These are phyloP conservation scores for Sphaerulina musiva DNA, from an alignment of 2,329 filamentous ascomycete species.

Conservation along the genomic window DNA sequence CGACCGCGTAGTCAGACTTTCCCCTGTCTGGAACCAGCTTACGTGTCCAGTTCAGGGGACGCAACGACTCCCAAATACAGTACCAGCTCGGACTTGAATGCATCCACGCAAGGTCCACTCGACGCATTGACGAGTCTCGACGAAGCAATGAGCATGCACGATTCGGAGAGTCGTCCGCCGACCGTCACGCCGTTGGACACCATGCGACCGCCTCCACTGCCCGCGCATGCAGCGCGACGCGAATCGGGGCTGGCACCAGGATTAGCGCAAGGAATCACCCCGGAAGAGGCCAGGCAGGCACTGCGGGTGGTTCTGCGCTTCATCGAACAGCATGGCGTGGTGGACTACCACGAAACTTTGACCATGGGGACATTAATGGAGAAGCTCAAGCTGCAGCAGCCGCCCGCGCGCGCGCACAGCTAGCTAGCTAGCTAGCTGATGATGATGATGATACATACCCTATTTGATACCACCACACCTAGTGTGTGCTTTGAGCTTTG, in stretches of 20 bases:
- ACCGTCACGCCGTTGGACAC: constrained; percentile 33
- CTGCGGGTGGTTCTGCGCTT: constrained; percentile 76
- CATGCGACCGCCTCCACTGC: constrained; percentile 42
- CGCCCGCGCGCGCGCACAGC: constrained; percentile 36
- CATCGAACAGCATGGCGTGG: constrained; percentile 64
- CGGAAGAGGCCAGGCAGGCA: constrained; percentile 78
- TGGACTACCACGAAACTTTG: constrained; percentile 71
- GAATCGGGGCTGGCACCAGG: constrained; percentile 6
- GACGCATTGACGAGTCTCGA: constrained; percentile 38
- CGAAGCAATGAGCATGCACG: constrained; percentile 34
- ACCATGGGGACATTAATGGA: constrained; percentile 77
- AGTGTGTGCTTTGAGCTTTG: not conserved
- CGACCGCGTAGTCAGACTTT: constrained; percentile 84
- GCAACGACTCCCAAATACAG: constrained; percentile 50
- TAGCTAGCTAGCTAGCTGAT: constrained; percentile 11
- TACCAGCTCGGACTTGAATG: constrained; percentile 35
- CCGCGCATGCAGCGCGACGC: constrained; percentile 28
- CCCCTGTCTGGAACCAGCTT: constrained; percentile 58
- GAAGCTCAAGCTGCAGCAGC: constrained; percentile 63
- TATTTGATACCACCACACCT: not conserved
- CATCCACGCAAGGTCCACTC: constrained; percentile 31
- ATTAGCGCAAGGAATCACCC: constrained; percentile 55
- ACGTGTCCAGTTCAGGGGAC: constrained; percentile 50
- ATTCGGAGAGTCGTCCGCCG: constrained; percentile 18
- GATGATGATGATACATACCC: not conserved